These are phyloP conservation scores for Pythium biforme DNA, from an alignment of 352 stramenopile genomes.

Conservation along the genomic window DNA sequence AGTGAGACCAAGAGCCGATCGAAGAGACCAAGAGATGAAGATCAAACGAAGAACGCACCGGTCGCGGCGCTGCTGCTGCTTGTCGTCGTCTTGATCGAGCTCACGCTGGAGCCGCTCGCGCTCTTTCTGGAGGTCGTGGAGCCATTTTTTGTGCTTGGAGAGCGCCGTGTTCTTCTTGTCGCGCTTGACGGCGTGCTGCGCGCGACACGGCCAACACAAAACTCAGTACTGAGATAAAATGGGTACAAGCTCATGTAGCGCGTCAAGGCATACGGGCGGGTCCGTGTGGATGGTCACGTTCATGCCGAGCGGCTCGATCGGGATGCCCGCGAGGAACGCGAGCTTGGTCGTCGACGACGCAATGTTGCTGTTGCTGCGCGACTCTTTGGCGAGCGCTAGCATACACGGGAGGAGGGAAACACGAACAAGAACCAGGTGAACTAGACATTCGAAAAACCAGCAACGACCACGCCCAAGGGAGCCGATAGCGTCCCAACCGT, in stretches of 20 bases:
- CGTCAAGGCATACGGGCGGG: constrained; percentile 38
- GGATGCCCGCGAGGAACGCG: constrained; percentile 72
- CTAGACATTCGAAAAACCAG: no score
- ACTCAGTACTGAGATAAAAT: background rate
- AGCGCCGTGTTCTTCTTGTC: constrained; percentile 92
- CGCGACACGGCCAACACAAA: background rate
- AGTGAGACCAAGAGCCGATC: background rate
- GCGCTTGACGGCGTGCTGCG: constrained; percentile 72
- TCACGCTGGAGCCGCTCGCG: constrained; percentile 79
- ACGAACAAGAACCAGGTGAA: no score
- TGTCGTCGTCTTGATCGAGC: constrained; percentile 72
- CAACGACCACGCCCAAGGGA: no score
- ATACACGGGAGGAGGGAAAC: background rate
- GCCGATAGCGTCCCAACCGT: no score
- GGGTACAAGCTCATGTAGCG: background rate
- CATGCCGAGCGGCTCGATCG: constrained; percentile 62
- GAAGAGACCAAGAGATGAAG: background rate
- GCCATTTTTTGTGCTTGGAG: constrained; percentile 92
- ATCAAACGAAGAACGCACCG: constrained; percentile 27
- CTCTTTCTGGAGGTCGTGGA: constrained; percentile 91
- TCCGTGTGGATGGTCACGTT: constrained; percentile 83
- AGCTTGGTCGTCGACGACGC: constrained; percentile 51
- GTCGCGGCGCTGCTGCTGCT: constrained; percentile 65
- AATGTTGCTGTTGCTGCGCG: constrained; percentile 37
- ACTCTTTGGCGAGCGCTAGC: constrained; percentile 59